Evolutionary conservation across 2,329 filamentous ascomycete species (phyloP).

Genomic region (Arthroderma uncinatum): DNA sequence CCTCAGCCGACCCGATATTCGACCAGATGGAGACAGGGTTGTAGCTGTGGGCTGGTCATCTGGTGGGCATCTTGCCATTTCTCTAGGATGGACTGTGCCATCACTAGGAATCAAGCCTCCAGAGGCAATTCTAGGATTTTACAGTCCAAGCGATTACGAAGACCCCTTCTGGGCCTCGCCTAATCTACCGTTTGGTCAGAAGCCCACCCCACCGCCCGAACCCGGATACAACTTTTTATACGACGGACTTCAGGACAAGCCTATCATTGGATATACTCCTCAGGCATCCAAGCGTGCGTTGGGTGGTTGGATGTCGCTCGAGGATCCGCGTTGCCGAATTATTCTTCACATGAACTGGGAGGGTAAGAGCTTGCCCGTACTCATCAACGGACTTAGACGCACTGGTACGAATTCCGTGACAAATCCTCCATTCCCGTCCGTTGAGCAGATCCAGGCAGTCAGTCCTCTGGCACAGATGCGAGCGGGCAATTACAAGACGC

Average conservation of each 20-base stretch:
- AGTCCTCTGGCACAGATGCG: slow-evolving; percentile 18
- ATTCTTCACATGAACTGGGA: slow-evolving; percentile 37
- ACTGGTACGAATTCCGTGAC: not conserved
- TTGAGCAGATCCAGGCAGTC: slow-evolving; percentile 5
- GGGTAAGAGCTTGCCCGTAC: slow-evolving; percentile 28
- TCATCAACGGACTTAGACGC: slow-evolving; percentile 14
- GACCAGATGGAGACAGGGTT: slow-evolving; percentile 18
- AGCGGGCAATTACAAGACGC: slow-evolving; percentile 11
- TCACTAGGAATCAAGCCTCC: slow-evolving; percentile 28
- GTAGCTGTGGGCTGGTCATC: slow-evolving; percentile 41
- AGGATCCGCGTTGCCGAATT: slow-evolving; percentile 30
- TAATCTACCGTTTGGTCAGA: slow-evolving; percentile 6
- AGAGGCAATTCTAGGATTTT: slow-evolving; percentile 37
- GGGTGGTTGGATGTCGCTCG: slow-evolving; percentile 15
- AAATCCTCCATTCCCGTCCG: not conserved
- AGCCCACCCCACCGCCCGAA: slow-evolving; percentile 11
- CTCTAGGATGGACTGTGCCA: slow-evolving; percentile 30
- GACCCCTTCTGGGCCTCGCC: slow-evolving; percentile 10
- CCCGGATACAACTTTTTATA: not conserved
- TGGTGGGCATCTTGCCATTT: slow-evolving; percentile 39
- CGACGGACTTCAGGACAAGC: not conserved
- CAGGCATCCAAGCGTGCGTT: slow-evolving; percentile 9
- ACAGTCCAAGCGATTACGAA: slow-evolving; percentile 35
- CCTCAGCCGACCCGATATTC: slow-evolving; percentile 6
- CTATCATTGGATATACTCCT: slow-evolving; percentile 18